These are phyloP conservation scores for Russula lepida DNA, from an alignment of 768 basidiomycete species.

Conservation along the genomic window DNA sequence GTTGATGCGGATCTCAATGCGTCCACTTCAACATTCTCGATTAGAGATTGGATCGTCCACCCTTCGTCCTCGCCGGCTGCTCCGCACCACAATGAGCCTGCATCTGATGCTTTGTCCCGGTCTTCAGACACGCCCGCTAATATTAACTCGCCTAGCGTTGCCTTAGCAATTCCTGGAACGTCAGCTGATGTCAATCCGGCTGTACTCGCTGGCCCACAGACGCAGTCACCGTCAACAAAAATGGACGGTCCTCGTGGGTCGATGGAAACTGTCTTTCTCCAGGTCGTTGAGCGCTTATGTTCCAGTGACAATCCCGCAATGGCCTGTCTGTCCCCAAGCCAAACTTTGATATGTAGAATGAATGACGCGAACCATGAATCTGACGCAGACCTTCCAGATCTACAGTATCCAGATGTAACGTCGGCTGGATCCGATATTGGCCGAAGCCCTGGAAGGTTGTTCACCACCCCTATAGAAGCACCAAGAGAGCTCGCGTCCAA, in stretches of 20 bases:
- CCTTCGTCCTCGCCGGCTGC: slow-evolving; percentile 5
- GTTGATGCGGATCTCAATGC: neutral
- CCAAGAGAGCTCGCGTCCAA: neutral
- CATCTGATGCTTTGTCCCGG: neutral
- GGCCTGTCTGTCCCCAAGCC: neutral
- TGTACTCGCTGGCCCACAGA: neutral
- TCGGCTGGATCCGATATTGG: neutral
- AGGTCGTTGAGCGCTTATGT: slow-evolving; percentile 3
- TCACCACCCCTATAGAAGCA: neutral
- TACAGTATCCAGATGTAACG: neutral
- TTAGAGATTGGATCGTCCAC: slow-evolving; percentile 15
- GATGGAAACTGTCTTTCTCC: neutral
- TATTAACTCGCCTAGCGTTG: neutral
- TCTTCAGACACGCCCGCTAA: neutral
- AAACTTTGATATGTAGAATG: neutral
- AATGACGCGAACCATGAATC: neutral
- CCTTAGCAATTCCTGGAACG: neutral
- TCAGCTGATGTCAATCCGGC: neutral
- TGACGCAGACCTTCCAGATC: neutral
- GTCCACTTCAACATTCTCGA: slow-evolving; percentile 14
- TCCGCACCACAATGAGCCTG: neutral
- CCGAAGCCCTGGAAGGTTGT: neutral
- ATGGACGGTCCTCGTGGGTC: neutral
- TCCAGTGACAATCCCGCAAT: neutral
- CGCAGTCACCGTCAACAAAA: neutral